Conservation (phyloP, 768 basidiomycete genomes). For the Mycena chlorophos region DNA sequence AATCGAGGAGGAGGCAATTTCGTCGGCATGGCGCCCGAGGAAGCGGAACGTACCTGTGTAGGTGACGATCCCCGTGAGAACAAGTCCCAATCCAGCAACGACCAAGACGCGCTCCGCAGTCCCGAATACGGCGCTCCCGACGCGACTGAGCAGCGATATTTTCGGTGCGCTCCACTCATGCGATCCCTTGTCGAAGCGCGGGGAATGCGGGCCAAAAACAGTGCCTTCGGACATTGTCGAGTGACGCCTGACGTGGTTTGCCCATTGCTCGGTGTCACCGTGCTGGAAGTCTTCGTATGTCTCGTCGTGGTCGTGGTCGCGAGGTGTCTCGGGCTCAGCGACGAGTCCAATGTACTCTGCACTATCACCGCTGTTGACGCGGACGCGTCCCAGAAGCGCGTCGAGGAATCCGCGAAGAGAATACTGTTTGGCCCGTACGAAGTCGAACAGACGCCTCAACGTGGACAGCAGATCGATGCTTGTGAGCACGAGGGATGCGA, state of each 20-base stretch:
- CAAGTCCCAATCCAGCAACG: conserved; percentile 65
- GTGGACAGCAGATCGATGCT: conserved; percentile 54
- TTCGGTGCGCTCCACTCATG: conserved; percentile 38
- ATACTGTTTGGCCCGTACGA: conserved; percentile 45
- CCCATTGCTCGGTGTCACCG: conserved; percentile 54
- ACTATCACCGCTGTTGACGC: conserved; percentile 24
- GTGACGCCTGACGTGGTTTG: conserved; percentile 41
- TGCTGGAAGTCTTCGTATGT: conserved; percentile 32
- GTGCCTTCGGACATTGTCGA: conserved; percentile 56
- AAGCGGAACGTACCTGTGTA: conserved; percentile 60
- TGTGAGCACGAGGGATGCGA: conserved; percentile 47
- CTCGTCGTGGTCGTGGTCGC: conserved; percentile 42
- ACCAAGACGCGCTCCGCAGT: conserved; percentile 65
- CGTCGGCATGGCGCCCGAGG: background rate
- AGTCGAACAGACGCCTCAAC: conserved; percentile 52
- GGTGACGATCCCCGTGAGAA: conserved; percentile 69
- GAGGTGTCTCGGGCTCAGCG: conserved; percentile 54
- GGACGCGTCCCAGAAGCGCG: conserved; percentile 49
- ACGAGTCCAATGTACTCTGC: conserved; percentile 64
- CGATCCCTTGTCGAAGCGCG: conserved; percentile 61
- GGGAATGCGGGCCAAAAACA: conserved; percentile 49
- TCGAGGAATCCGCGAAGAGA: conserved; percentile 55
- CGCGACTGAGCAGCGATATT: conserved; percentile 35
- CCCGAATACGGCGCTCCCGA: conserved; percentile 52
- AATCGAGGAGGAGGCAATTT: conserved; percentile 11